These are phyloP conservation scores for Astraeus odoratus DNA, from an alignment of 768 basidiomycete species.

Conservation along the genomic window DNA sequence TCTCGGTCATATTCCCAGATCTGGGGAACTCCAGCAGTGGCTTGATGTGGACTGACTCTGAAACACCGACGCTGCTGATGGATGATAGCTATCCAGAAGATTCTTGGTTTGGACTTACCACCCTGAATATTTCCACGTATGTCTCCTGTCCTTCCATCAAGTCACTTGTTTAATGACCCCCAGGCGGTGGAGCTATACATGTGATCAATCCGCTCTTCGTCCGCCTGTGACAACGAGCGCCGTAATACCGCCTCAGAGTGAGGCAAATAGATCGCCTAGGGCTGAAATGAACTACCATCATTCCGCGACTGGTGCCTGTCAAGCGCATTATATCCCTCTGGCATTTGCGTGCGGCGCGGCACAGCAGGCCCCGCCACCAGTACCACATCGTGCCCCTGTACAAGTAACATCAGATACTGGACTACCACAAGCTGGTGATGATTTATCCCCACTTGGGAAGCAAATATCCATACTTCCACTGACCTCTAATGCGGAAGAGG, in stretches of 20 bases:
- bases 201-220: constrained; percentile 10
- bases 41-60: constrained; percentile 22
- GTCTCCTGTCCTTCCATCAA: constrained; percentile 2
- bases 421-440: not conserved
- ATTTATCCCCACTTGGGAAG: no score
- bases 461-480: not conserved
- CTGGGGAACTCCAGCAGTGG: constrained; percentile 14
- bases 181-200: constrained; percentile 22
- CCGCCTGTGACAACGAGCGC: not conserved
- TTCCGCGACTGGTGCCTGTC: no score
- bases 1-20: constrained; percentile 19
- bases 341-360: not conserved
- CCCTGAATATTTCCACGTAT: constrained; percentile 18
- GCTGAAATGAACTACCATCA: no score
- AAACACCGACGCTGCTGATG: constrained; percentile 21
- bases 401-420: not conserved
- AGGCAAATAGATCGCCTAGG: no score
- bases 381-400: not conserved
- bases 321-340: not conserved
- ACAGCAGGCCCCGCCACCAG: not conserved
- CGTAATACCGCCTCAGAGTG: no score
- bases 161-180: not conserved
- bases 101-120: constrained; percentile 14
- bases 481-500: not conserved
- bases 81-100: constrained; percentile 5